Percentiles rank a stretch among this genome's conserved stretches.
phyloP scores from a whole-genome alignment of 106 monocot species.

The Chionographis japonica region DNA sequence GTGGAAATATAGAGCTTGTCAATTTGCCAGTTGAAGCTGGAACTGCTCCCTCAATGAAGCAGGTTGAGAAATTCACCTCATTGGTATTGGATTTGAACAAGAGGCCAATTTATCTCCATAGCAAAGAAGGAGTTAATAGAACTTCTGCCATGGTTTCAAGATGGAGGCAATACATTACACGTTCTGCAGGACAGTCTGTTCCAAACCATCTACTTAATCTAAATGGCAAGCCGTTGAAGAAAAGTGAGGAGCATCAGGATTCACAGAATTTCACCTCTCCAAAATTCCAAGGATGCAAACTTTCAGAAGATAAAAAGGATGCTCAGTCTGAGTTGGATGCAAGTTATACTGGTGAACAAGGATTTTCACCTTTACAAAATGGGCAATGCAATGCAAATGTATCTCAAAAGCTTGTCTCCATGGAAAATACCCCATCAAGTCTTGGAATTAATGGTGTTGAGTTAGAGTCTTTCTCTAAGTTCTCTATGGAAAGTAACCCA shows the following conservation, averaged over 20 bases:
- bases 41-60: constrained; percentile 75
- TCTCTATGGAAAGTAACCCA: constrained; percentile 38
- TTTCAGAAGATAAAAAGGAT: constrained; percentile 22
- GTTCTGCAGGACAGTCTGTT: constrained; percentile 20
- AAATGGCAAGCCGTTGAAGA: constrained; percentile 30
- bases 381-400: constrained; percentile 17
- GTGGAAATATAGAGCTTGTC: constrained; percentile 66
- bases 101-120: constrained; percentile 81
- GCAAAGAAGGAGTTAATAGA: constrained; percentile 80
- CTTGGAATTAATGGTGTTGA: constrained; percentile 13
- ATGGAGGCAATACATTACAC: constrained; percentile 72
- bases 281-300: constrained; percentile 3
- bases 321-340: constrained; percentile 5
- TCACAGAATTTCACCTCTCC: constrained; percentile 4
- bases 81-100: constrained; percentile 59
- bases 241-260: constrained; percentile 3
- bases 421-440: constrained; percentile 1
- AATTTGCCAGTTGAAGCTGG: constrained; percentile 79
- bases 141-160: constrained; percentile 96
- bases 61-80: constrained; percentile 70
- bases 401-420: constrained; percentile 7
- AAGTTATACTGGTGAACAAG: not conserved
- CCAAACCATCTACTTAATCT: constrained; percentile 2
- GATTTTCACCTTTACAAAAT: constrained; percentile 2
- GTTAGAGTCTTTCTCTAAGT: constrained; percentile 13